Evolutionary conservation across 2,329 filamentous ascomycete species (phyloP).

Genomic region (Karstenula rhodostoma): DNA sequence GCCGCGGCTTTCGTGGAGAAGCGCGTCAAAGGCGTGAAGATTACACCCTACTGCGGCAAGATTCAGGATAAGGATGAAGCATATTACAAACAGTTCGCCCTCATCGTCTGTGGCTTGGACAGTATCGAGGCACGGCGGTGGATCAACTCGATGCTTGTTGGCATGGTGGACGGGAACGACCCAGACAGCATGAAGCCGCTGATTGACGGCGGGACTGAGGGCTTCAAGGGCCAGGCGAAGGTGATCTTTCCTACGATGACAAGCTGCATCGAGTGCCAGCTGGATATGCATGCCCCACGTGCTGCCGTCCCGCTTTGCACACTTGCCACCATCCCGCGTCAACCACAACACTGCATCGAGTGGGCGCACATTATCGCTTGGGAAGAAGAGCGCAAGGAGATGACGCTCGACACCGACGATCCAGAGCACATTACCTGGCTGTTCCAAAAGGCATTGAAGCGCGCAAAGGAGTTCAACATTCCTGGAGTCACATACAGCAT

Average conservation of each 20-base stretch:
- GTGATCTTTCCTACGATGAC: constrained; percentile 92
- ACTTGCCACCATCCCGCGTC: constrained; percentile 92
- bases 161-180: constrained; percentile 85
- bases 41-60: constrained; percentile 91
- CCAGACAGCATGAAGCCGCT: constrained; percentile 89
- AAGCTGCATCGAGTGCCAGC: constrained; percentile 96
- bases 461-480: constrained; percentile 89
- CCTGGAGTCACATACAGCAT: constrained; percentile 91
- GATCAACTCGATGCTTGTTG: constrained; percentile 95
- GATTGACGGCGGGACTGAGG: constrained; percentile 96
- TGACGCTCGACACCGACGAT: constrained; percentile 91
- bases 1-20: constrained; percentile 91
- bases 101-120: constrained; percentile 93
- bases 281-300: constrained; percentile 98
- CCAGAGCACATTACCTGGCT: constrained; percentile 98
- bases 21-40: constrained; percentile 87
- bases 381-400: constrained; percentile 76
- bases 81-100: constrained; percentile 96
- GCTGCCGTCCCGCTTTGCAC: constrained; percentile 97
- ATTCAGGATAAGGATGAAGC: constrained; percentile 97
- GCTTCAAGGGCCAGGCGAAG: constrained; percentile 95
- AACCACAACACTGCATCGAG: constrained; percentile 97
- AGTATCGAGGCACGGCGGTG: constrained; percentile 97
- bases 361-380: constrained; percentile 99
- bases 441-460: constrained; percentile 80